Percentiles rank a stretch among this genome's conserved stretches.
Evolutionary conservation across 805 yeast species (phyloP).

Genomic region (Kregervanrija delftensis): DNA sequence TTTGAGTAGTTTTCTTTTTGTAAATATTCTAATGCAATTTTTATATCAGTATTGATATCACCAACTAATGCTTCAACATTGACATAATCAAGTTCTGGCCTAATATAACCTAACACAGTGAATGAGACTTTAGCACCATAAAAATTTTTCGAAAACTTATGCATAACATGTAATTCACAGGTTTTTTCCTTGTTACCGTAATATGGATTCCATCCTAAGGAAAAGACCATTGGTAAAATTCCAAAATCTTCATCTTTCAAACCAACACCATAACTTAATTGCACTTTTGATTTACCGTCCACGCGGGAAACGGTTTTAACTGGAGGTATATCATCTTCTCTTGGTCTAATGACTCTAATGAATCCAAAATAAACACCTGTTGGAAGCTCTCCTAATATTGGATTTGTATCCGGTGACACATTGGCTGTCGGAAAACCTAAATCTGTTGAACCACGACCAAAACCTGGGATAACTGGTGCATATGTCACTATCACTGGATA

Average conservation of each 20-base stretch:
- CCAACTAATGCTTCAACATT: conserved; percentile 74
- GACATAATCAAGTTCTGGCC: conserved; percentile 86
- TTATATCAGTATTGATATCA: conserved; percentile 78
- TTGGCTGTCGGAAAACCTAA: conserved; percentile 96
- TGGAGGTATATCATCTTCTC: neutral
- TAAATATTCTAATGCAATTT: conserved; percentile 51
- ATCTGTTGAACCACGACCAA: conserved; percentile 92
- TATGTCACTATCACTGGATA: conserved; percentile 41
- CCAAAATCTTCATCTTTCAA: conserved; percentile 39
- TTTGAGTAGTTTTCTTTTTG: conserved; percentile 33
- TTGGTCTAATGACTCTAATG: conserved; percentile 10
- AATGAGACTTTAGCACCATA: conserved; percentile 77
- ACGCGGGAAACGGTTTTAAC: conserved; percentile 17
- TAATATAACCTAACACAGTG: conserved; percentile 75
- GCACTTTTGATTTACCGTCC: conserved; percentile 37
- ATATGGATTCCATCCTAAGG: conserved; percentile 94
- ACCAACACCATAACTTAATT: conserved; percentile 54
- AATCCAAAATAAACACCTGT: conserved; percentile 93
- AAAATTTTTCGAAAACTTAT: conserved; percentile 58
- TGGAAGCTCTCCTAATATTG: conserved; percentile 34
- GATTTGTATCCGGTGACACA: conserved; percentile 52
- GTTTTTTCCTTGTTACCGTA: conserved; percentile 74
- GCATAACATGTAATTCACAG: conserved; percentile 82
- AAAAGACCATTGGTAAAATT: conserved; percentile 84
- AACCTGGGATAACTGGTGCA: conserved; percentile 65